phyloP scores from a whole-genome alignment of 2,329 filamentous ascomycete species.

The Diaporthe capsici region DNA sequence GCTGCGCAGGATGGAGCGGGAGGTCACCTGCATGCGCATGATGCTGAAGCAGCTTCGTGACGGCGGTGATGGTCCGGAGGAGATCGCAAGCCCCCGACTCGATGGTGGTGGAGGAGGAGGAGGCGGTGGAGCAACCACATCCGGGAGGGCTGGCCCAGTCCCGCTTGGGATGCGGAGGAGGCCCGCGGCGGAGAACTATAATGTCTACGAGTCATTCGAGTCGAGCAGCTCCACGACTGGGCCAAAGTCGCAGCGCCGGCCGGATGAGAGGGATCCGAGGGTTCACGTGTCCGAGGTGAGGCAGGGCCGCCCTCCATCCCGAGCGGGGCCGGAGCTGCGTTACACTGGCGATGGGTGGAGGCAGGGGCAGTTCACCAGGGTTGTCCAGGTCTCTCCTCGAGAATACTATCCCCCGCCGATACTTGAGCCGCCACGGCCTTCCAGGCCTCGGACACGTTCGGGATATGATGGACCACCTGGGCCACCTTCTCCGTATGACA shows the following conservation, averaged over 20 bases:
- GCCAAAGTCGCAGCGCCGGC: slow-evolving; percentile 14
- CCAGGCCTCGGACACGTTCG: slow-evolving; percentile 30
- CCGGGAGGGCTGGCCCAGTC: not conserved
- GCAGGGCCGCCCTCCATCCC: slow-evolving; percentile 14
- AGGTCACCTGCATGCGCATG: slow-evolving; percentile 42
- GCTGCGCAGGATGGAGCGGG: slow-evolving; percentile 43
- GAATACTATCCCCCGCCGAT: slow-evolving; percentile 2
- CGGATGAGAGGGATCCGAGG: slow-evolving; percentile 28
- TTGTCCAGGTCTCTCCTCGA: slow-evolving; percentile 11
- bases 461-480: slow-evolving; percentile 25
- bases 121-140: not conserved
- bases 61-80: slow-evolving; percentile 27
- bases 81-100: not conserved
- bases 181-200: slow-evolving; percentile 20
- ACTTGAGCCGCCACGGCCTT: slow-evolving; percentile 25
- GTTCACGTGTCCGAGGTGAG: slow-evolving; percentile 15
- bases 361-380: slow-evolving; percentile 14
- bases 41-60: slow-evolving; percentile 42
- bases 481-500: slow-evolving; percentile 26
- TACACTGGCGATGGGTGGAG: slow-evolving; percentile 19
- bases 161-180: slow-evolving; percentile 29
- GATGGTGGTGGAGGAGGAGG: slow-evolving; percentile 13
- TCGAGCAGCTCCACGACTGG: slow-evolving; percentile 17
- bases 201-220: slow-evolving; percentile 33
- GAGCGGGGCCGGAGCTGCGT: slow-evolving; percentile 19